Evolutionary conservation across 768 basidiomycete species (phyloP).

Genomic region (Nidularia sp.): DNA sequence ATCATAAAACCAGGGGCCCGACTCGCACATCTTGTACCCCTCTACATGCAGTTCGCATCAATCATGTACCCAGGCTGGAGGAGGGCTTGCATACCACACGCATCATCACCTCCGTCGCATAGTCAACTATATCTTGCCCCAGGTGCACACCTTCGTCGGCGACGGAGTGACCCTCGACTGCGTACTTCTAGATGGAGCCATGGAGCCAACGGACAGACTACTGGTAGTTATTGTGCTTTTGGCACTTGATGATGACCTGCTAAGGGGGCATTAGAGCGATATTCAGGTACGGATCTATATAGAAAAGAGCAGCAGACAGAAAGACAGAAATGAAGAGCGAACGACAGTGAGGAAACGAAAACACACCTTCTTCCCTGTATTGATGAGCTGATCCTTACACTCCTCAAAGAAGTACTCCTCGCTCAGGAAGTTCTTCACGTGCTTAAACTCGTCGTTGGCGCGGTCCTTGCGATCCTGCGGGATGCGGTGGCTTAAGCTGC

Average conservation of each 20-base stretch:
- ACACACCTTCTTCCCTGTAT: constrained; percentile 82
- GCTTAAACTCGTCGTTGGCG: constrained; percentile 48
- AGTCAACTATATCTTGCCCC: constrained; percentile 24
- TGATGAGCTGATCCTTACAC: constrained; percentile 89
- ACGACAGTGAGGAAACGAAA: neutral
- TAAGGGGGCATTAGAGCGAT: neutral
- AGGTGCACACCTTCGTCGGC: neutral
- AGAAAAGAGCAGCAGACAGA: too few relatives aligned
- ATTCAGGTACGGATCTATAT: neutral
- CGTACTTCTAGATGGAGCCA: constrained; percentile 58
- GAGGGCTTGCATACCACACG: constrained; percentile 61
- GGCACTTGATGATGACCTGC: constrained; percentile 84
- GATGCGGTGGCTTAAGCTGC: constrained; percentile 41
- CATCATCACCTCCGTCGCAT: constrained; percentile 67
- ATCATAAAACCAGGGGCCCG: constrained; percentile 76
- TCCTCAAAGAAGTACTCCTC: constrained; percentile 91
- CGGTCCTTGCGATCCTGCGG: constrained; percentile 67
- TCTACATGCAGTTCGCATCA: constrained; percentile 59
- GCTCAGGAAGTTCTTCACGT: constrained; percentile 60
- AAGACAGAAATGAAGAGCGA: neutral
- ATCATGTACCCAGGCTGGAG: constrained; percentile 84
- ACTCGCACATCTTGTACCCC: constrained; percentile 59
- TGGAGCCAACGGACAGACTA: constrained; percentile 73
- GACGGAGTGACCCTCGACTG: constrained; percentile 36
- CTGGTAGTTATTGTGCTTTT: constrained; percentile 89